Evolutionary conservation across 306 rosid species (phyloP).

Genomic region (Lathyrus oleraceus): DNA sequence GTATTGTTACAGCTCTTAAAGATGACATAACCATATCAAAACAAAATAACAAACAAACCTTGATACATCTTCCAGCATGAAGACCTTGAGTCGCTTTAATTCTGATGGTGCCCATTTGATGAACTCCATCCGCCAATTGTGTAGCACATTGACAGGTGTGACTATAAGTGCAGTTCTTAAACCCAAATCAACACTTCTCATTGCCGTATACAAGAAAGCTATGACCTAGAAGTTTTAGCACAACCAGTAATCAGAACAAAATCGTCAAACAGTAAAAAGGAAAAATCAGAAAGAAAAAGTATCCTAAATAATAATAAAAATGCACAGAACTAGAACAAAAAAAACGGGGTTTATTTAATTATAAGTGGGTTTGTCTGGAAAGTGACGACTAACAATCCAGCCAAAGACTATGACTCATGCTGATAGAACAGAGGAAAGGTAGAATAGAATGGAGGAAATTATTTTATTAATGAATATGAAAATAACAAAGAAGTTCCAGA

Average conservation of each 20-base stretch:
- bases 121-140: slow-evolving; percentile 97
- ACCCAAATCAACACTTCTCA: slow-evolving; percentile 87
- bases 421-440: too few species aligned
- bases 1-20: slow-evolving; percentile 4
- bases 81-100: slow-evolving; percentile 71
- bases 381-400: too few species aligned
- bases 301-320: neutral
- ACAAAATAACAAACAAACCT: slow-evolving; percentile 55
- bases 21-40: slow-evolving; percentile 21
- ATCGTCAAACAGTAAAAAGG: slow-evolving; percentile 31
- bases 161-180: slow-evolving; percentile 87
- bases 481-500: too few species aligned
- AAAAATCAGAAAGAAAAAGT: neutral
- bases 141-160: slow-evolving; percentile 93
- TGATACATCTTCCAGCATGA: slow-evolving; percentile 90
- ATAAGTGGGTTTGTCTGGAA: too few species aligned
- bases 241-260: slow-evolving; percentile 33
- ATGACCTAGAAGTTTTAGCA: slow-evolving; percentile 65
- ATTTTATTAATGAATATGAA: too few species aligned
- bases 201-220: slow-evolving; percentile 91
- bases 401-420: too few species aligned
- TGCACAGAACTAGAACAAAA: neutral
- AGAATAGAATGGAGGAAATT: too few species aligned
- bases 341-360: too few species aligned
- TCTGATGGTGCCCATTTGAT: slow-evolving; percentile 91